These are phyloP conservation scores for Hymenoscyphus scutula DNA, from an alignment of 2,329 filamentous ascomycete species.

Conservation along the genomic window DNA sequence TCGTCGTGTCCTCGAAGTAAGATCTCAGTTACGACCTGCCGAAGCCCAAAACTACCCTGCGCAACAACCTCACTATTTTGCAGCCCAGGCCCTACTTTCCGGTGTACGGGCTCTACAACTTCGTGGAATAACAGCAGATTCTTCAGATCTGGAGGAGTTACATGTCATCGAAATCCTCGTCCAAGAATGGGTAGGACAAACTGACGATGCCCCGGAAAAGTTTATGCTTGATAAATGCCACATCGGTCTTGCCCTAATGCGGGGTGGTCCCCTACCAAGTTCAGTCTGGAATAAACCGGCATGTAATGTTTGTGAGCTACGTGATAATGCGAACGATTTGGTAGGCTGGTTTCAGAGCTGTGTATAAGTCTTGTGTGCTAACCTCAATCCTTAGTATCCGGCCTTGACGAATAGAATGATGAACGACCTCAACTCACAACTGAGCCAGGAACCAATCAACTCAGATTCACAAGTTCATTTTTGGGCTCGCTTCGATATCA, in stretches of 20 bases:
- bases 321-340: background rate
- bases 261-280: background rate
- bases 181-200: background rate
- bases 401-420: background rate
- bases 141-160: background rate
- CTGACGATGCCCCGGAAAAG: background rate
- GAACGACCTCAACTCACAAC: background rate
- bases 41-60: background rate
- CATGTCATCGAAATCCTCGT: background rate
- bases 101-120: background rate
- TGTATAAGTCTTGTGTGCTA: background rate
- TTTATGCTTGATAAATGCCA: background rate
- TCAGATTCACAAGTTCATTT: background rate
- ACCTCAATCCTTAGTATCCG: background rate
- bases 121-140: background rate
- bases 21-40: background rate
- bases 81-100: background rate
- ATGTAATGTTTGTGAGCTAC: background rate
- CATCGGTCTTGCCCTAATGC: background rate
- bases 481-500: background rate
- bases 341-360: background rate
- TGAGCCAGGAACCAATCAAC: background rate
- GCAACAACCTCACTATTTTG: background rate
- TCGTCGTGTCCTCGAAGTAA: background rate
- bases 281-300: slow-evolving; percentile 3